A percentile compares a stretch with the other conserved stretches of the same genome.
These are phyloP conservation scores for Podosphaera leucotricha DNA, from an alignment of 2,329 filamentous ascomycete species.

Conservation along the genomic window DNA sequence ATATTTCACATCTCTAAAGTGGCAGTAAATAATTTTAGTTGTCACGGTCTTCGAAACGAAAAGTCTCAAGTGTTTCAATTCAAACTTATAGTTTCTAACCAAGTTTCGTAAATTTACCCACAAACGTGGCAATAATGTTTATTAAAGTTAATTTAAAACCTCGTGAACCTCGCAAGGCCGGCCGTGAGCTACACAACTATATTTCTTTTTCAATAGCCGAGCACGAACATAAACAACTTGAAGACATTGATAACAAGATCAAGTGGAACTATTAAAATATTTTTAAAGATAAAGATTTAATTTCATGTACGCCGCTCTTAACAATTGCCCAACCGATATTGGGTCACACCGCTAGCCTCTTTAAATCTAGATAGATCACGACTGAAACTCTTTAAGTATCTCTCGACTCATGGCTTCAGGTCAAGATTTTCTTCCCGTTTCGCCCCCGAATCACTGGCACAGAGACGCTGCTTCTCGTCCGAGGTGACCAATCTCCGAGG, in stretches of 20 bases:
- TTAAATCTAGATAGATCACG: background rate
- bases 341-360: background rate
- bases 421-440: no score
- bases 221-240: background rate
- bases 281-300: background rate
- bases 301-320: background rate
- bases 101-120: background rate
- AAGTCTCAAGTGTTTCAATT: background rate
- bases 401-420: no score
- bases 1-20: no score
- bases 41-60: no score
- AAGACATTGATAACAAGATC: background rate
- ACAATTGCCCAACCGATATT: background rate
- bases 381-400: no score
- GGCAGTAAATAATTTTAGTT: no score
- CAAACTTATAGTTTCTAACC: background rate
- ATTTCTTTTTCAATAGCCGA: background rate
- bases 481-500: no score
- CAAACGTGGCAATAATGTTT: background rate
- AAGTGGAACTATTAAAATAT: background rate
- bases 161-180: background rate
- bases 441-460: no score
- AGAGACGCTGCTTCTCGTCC: no score
- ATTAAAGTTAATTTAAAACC: background rate
- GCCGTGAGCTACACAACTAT: background rate